phyloP scores from a whole-genome alignment of 371 early-diverging fungal species.

The Lichtheimia corymbifera region DNA sequence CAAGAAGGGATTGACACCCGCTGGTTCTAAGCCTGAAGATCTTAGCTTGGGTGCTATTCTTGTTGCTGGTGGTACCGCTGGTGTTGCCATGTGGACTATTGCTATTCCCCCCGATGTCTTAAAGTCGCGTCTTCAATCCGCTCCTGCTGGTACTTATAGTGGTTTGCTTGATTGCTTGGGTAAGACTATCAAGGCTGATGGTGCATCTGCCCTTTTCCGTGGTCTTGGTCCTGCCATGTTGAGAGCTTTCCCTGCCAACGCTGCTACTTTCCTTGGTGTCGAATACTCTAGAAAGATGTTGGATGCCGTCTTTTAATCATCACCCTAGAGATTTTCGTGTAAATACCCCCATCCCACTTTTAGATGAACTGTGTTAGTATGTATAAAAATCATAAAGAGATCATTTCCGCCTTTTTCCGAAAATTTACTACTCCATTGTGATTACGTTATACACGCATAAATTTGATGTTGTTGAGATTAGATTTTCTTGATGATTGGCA shows the following conservation, averaged over 20 bases:
- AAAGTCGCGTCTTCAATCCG: constrained; percentile 95
- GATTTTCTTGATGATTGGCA: no score
- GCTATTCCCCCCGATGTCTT: constrained; percentile 95
- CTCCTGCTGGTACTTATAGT: constrained; percentile 91
- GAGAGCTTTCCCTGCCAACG: constrained; percentile 94
- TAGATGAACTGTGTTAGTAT: background rate
- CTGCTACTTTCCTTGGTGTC: constrained; percentile 65
- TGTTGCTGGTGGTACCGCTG: constrained; percentile 94
- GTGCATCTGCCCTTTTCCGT: constrained; percentile 92
- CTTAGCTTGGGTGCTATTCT: constrained; percentile 80
- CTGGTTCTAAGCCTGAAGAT: constrained; percentile 68
- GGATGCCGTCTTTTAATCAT: constrained; percentile 41
- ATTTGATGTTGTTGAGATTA: background rate
- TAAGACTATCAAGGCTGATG: constrained; percentile 85
- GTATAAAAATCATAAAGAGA: background rate
- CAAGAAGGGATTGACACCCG: constrained; percentile 81
- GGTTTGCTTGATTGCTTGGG: constrained; percentile 80
- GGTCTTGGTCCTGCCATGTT: constrained; percentile 96
- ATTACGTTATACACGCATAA: background rate
- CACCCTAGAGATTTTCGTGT: background rate
- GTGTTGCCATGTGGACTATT: constrained; percentile 85
- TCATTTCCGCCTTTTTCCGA: background rate
- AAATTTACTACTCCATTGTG: background rate
- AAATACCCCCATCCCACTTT: background rate
- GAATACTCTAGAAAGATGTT: constrained; percentile 50